Evolutionary conservation across 2,329 filamentous ascomycete species (phyloP).

Genomic region (Colletotrichum truncatum): DNA sequence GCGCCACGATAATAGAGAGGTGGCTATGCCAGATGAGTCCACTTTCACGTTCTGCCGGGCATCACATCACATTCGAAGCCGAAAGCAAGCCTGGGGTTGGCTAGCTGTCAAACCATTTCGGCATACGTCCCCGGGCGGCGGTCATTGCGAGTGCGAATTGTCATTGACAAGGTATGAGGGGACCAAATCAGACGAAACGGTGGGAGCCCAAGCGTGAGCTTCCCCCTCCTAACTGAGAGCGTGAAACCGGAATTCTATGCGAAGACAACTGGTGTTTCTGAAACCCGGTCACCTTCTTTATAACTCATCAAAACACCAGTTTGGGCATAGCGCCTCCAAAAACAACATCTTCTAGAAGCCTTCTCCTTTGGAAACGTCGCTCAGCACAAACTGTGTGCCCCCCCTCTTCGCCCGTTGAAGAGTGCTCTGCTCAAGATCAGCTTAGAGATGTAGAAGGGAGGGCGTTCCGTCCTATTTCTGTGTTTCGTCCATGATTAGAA

Average conservation of each 20-base stretch:
- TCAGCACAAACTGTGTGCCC: not conserved
- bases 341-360: conserved; percentile 12
- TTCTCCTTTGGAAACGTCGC: not conserved
- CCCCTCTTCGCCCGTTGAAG: not conserved
- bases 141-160: conserved; percentile 24
- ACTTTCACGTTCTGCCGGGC: not conserved
- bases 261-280: conserved; percentile 24
- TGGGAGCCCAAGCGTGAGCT: conserved; percentile 16
- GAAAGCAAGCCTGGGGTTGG: conserved; percentile 12
- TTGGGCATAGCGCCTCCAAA: conserved; percentile 5
- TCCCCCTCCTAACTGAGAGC: not conserved
- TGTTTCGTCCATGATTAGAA: not conserved
- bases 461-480: not conserved
- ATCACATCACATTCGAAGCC: not conserved
- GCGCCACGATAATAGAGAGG: no score
- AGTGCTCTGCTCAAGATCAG: not conserved
- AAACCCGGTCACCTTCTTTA: conserved; percentile 14
- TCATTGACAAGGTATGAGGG: not conserved
- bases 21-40: not conserved
- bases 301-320: conserved; percentile 3
- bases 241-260: conserved; percentile 31
- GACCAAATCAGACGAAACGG: conserved; percentile 24
- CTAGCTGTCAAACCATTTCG: conserved; percentile 15
- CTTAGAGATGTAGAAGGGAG: not conserved
- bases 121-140: conserved; percentile 2